Base-by-base conservation (phyloP, 1,284 basidiomycete species). In the Ustilago tritici region DNA sequence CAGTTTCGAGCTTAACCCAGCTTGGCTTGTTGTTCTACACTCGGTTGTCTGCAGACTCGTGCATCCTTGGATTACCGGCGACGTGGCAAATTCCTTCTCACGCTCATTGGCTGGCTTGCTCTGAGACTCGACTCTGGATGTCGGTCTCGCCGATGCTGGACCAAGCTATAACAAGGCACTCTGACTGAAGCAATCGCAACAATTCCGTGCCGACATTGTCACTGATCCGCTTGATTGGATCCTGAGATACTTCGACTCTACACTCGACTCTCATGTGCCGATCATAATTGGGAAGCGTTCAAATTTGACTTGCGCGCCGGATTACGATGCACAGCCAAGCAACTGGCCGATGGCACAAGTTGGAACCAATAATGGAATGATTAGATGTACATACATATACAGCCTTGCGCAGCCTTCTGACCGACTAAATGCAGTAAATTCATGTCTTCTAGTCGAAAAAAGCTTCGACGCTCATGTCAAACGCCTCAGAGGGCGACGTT, bases 311-410 rank as follows among this genome's bases (percentile, higher is more conserved):
- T 52, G 28, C 28, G 23, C 43, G 15, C 40, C 40, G 10, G 12
- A 15, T 41, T 17, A 15, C 40, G 5, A 17, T 46, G 43, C 43
- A 19, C 8, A 15, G 7, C 43, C n/a, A 7, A 46, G n/a, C n/a
- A 17, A 17, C 7, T 19, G 6, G n/a, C 43, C 6, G n/a, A 17
- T 17, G 46, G 15, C 43, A 49, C n/a, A 17, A 12, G 17, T 19
- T 14, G 15, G n/a, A 47, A 34, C n/a, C n/a, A 46, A 19, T 19
- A 46, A 6, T 7, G n/a, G 35, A 36, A 23, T 52, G 28, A 41
- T 34, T 40, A 52, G 35, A 41, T 53, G 35, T 61, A 61, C 59
- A 61, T 61, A 61, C 53, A 61, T 50, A 61, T 32, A 32, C 40
- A 17, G 17, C 6, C 23, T 28, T 28, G 23, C 23, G 3, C 23